These are phyloP conservation scores for Cercospora canescens DNA, from an alignment of 2,329 filamentous ascomycete species.

Conservation along the genomic window DNA sequence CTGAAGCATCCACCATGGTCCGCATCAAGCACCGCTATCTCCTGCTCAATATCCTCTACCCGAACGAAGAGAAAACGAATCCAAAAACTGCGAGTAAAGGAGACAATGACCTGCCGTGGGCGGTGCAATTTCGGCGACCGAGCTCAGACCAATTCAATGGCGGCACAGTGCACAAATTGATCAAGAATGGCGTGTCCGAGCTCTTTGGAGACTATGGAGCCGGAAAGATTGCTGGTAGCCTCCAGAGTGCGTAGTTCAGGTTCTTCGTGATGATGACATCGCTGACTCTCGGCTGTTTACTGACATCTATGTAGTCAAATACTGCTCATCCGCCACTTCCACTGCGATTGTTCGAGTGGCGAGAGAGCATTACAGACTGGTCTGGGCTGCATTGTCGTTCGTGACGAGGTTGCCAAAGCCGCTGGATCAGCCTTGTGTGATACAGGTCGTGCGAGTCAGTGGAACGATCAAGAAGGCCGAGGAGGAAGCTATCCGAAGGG, in stretches of 20 bases:
- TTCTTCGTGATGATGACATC: not conserved
- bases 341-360: conserved; percentile 88
- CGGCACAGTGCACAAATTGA: conserved; percentile 64
- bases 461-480: conserved; percentile 93
- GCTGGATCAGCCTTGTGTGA: conserved; percentile 67
- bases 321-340: conserved; percentile 86
- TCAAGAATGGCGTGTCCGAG: conserved; percentile 68
- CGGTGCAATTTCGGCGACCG: conserved; percentile 76
- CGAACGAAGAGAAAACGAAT: conserved; percentile 45
- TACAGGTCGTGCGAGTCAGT: conserved; percentile 82
- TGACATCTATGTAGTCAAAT: conserved; percentile 68
- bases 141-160: conserved; percentile 71
- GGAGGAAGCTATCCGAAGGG: conserved; percentile 80
- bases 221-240: conserved; percentile 67
- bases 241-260: conserved; percentile 59
- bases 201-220: conserved; percentile 89
- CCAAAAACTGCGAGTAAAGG: conserved; percentile 22
- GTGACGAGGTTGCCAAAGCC: conserved; percentile 67
- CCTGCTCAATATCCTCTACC: conserved; percentile 90
- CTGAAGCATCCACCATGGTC: conserved; percentile 65
- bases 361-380: conserved; percentile 77
- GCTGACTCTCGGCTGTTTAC: not conserved
- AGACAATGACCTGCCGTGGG: conserved; percentile 51
- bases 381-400: conserved; percentile 87
- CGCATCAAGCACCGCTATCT: conserved; percentile 95